Percentiles rank a stretch among this genome's conserved stretches.
phyloP scores from a whole-genome alignment of 441 rosid genomes.

The Dalechampia spathulata region DNA sequence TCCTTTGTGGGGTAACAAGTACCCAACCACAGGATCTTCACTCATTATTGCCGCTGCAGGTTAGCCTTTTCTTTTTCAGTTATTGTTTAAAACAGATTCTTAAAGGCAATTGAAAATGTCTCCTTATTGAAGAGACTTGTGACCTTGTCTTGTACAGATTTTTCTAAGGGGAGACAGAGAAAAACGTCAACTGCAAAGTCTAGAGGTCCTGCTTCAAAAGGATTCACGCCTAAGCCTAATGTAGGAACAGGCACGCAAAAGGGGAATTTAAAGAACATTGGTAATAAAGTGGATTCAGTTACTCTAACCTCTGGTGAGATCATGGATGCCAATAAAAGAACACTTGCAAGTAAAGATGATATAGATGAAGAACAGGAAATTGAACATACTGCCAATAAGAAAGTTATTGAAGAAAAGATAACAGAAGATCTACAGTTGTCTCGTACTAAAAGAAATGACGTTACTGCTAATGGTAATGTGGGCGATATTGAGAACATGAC shows the following conservation, averaged over 20 bases:
- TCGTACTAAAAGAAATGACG: slow-evolving; percentile 15
- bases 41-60: slow-evolving; percentile 59
- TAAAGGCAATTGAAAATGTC: not conserved
- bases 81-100: not conserved
- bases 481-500: slow-evolving; percentile 21
- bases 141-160: slow-evolving; percentile 40
- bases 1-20: slow-evolving; percentile 33
- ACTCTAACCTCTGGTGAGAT: slow-evolving; percentile 24
- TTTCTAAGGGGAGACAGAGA: slow-evolving; percentile 56
- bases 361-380: slow-evolving; percentile 27
- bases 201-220: slow-evolving; percentile 42
- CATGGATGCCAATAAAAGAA: slow-evolving; percentile 17
- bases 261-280: slow-evolving; percentile 34
- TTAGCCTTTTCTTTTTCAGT: slow-evolving; percentile 11
- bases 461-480: slow-evolving; percentile 28
- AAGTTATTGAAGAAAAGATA: slow-evolving; percentile 18
- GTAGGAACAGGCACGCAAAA: slow-evolving; percentile 38
- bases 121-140: not conserved
- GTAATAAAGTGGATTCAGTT: slow-evolving; percentile 35
- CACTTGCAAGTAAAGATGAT: slow-evolving; percentile 24
- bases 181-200: slow-evolving; percentile 38
- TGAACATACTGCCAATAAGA: slow-evolving; percentile 25
- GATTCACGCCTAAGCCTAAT: slow-evolving; percentile 36
- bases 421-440: slow-evolving; percentile 19
- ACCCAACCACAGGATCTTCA: slow-evolving; percentile 31